A percentile compares a stretch with the other conserved stretches of the same genome.
Conservation (phyloP, 495 filamentous ascomycete genomes). For the Hyaloscypha finlandica region DNA sequence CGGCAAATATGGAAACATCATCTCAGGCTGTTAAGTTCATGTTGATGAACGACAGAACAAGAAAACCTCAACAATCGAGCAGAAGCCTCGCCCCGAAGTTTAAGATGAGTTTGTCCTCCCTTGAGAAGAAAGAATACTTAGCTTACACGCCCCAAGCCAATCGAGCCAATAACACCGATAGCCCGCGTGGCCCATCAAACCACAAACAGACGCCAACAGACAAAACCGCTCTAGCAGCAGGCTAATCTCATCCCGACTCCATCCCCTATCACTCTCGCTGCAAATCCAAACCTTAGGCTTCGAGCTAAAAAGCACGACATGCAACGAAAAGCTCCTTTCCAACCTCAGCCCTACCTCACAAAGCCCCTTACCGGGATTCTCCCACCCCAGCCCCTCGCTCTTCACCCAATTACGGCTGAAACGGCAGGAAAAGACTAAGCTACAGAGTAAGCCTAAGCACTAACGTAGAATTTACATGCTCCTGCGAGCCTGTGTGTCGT, state of each 20-base stretch:
- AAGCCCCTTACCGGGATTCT: neutral
- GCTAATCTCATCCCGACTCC: neutral
- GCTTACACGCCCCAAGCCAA: neutral
- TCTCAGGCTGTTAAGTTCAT: neutral
- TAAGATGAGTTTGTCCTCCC: neutral
- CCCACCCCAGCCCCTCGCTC: neutral
- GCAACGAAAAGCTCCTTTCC: conserved; percentile 1
- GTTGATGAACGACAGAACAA: neutral
- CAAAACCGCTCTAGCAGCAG: neutral
- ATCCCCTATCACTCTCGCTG: neutral
- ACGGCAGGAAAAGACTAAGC: neutral
- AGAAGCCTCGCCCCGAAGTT: neutral
- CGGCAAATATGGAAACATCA: no score
- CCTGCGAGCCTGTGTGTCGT: no score
- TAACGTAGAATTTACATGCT: no score
- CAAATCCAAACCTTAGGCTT: neutral
- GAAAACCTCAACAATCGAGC: neutral
- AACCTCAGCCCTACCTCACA: neutral
- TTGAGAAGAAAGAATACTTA: neutral
- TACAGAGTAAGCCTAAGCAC: no score
- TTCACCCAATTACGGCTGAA: neutral
- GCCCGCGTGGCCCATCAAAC: neutral
- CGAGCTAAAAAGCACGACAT: conserved; percentile 7
- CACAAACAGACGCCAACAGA: neutral
- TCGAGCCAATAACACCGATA: neutral